Percentiles rank a stretch among this genome's conserved stretches.
Conservation (phyloP, 176 grass and related monocot genomes). For the Triticum monococcum region DNA sequence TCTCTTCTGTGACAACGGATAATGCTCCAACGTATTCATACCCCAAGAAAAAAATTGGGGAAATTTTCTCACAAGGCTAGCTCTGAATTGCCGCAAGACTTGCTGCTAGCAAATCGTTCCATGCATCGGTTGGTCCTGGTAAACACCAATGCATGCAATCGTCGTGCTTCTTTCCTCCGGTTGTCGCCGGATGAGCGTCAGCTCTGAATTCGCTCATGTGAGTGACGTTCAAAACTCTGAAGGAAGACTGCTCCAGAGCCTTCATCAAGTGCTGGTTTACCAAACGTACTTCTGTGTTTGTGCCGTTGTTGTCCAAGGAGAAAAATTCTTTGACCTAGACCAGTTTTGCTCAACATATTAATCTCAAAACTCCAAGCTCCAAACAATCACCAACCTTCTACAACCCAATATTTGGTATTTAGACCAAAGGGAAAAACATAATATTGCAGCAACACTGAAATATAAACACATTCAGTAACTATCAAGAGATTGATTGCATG, state of each 20-base stretch:
- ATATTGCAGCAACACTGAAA: background rate
- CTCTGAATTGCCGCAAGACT: conserved; percentile 32
- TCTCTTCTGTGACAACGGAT: background rate
- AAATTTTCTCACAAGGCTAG: background rate
- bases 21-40: background rate
- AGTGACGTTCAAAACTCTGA: conserved; percentile 67
- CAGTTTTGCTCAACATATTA: conserved; percentile 12
- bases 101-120: conserved; percentile 74
- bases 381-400: conserved; percentile 3
- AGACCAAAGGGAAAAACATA: background rate
- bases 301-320: conserved; percentile 63
- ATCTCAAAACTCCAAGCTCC: background rate
- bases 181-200: conserved; percentile 88
- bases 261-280: conserved; percentile 64
- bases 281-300: conserved; percentile 60
- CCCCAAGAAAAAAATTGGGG: background rate
- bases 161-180: conserved; percentile 80
- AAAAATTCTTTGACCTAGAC: conserved; percentile 73
- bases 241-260: conserved; percentile 52
- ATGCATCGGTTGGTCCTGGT: conserved; percentile 77
- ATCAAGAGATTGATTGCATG: background rate
- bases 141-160: conserved; percentile 99
- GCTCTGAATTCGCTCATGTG: conserved; percentile 92
- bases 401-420: background rate
- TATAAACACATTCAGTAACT: background rate